phyloP scores from a whole-genome alignment of 257 asterid species.

The Forsythia suspensa region DNA sequence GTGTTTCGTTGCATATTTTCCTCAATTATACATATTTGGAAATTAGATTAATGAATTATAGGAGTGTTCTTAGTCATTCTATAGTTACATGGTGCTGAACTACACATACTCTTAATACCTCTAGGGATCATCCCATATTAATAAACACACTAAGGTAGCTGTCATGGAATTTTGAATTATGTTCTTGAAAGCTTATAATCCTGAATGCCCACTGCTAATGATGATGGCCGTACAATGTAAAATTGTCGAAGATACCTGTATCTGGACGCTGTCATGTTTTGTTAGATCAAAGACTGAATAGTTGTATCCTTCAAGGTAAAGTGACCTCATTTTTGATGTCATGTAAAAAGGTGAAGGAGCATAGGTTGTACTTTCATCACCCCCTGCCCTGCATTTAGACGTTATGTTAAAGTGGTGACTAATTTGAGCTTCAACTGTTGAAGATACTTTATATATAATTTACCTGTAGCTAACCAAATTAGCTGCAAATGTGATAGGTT shows the following conservation, averaged over 20 bases:
- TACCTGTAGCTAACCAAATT: constrained; percentile 96
- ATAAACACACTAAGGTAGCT: neutral
- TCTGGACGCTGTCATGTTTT: constrained; percentile 70
- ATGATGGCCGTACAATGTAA: neutral
- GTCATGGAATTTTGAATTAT: neutral
- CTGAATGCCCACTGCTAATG: neutral
- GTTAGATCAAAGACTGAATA: constrained; percentile 89
- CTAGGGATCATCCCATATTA: neutral
- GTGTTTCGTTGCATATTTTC: constrained; percentile 4
- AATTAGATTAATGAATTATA: neutral
- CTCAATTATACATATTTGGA: neutral
- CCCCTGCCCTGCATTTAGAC: constrained; percentile 73
- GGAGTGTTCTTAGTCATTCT: neutral
- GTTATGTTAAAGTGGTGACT: constrained; percentile 2
- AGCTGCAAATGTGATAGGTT: constrained; percentile 94
- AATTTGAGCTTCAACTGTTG: neutral
- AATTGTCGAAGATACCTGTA: constrained; percentile 51
- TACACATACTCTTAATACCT: neutral
- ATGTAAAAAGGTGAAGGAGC: constrained; percentile 95
- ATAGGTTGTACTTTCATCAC: constrained; percentile 92
- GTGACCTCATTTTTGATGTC: constrained; percentile 88
- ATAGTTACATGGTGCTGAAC: neutral
- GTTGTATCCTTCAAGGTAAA: constrained; percentile 88
- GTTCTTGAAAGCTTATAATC: neutral
- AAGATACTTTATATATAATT: neutral